Conservation (phyloP, 331 rosid genomes). For the Spiraea crenata region DNA sequence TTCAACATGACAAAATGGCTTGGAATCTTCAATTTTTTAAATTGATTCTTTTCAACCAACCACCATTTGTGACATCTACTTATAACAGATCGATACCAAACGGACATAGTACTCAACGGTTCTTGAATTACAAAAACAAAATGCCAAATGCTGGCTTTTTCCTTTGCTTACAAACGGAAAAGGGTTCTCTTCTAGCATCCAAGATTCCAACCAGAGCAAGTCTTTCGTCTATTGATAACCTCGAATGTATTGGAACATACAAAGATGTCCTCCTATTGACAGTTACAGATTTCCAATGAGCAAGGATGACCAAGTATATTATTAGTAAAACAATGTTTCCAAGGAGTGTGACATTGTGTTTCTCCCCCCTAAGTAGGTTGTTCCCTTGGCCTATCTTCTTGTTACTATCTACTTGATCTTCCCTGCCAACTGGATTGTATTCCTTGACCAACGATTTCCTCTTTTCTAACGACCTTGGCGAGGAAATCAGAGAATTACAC, state of each 20-base stretch:
- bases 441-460: neutral
- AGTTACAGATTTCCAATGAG: conserved; percentile 2
- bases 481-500: too few species aligned
- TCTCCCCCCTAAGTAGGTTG: conserved; percentile 9
- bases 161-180: conserved; percentile 9
- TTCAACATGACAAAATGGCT: neutral
- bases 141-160: conserved; percentile 21
- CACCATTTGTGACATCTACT: neutral
- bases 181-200: conserved; percentile 1
- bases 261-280: neutral
- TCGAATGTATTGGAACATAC: conserved; percentile 2
- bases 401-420: conserved; percentile 4
- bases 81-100: neutral
- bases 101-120: conserved; percentile 10
- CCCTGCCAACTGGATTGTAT: neutral
- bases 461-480: too few species aligned
- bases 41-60: too few species aligned
- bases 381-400: conserved; percentile 1
- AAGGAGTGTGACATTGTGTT: conserved; percentile 12
- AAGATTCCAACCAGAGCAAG: conserved; percentile 19
- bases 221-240: neutral
- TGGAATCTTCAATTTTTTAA: neutral
- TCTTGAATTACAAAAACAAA: conserved; percentile 15
- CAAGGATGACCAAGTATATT: neutral
- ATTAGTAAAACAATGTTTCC: conserved; percentile 20